Evolutionary conservation across 176 grass and related monocot species (phyloP).

Genomic region (Eleusine indica): DNA sequence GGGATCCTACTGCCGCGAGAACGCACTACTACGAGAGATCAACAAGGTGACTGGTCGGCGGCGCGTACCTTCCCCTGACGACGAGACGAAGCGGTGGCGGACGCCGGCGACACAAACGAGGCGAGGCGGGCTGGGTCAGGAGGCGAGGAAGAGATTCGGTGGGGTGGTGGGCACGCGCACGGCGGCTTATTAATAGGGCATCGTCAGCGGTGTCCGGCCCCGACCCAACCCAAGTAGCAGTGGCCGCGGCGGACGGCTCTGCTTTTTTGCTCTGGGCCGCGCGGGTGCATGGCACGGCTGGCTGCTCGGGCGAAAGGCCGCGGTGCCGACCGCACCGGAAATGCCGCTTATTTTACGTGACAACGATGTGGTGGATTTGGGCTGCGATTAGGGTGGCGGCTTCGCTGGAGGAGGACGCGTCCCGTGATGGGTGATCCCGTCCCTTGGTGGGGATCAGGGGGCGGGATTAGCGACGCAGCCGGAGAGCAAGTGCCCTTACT

Average conservation of each 20-base stretch:
- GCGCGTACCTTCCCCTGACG: constrained; percentile 29
- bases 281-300: constrained; percentile 26
- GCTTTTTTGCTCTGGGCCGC: constrained; percentile 15
- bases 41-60: constrained; percentile 13
- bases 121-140: constrained; percentile 26
- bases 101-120: constrained; percentile 12
- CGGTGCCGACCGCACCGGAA: constrained; percentile 1
- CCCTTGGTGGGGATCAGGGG: constrained; percentile 38
- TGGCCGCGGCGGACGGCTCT: constrained; percentile 19
- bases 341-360: not conserved
- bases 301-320: constrained; percentile 39
- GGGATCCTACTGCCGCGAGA: not conserved
- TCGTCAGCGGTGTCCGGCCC: not conserved
- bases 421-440: not conserved
- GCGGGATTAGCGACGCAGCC: not conserved
- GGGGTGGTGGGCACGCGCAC: constrained; percentile 2
- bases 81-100: constrained; percentile 28
- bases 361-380: not conserved
- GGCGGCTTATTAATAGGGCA: constrained; percentile 52
- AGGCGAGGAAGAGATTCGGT: not conserved
- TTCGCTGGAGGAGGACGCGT: not conserved
- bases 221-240: constrained; percentile 18
- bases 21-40: not conserved
- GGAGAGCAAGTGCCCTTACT: not conserved
- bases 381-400: not conserved